Percentiles rank a stretch among this genome's conserved stretches.
These are phyloP conservation scores for Pleurozium schreberi DNA, from an alignment of 225 moss, liverwort and hornwort genomes.

Conservation along the genomic window DNA sequence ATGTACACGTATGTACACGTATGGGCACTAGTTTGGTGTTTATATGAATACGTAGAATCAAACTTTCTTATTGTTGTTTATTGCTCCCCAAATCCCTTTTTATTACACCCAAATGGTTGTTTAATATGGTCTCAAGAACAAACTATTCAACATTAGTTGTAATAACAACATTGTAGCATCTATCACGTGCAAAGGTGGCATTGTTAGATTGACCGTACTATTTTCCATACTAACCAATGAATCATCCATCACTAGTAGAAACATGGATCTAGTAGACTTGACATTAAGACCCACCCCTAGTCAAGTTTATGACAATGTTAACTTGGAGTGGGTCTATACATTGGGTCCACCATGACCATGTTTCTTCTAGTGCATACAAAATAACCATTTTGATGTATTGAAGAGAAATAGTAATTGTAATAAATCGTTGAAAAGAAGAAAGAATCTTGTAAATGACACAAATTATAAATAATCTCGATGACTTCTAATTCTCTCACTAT, in stretches of 20 bases:
- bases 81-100: accelerated
- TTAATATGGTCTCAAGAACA: not conserved
- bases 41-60: accelerated
- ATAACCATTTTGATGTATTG: not conserved
- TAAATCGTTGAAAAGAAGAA: not conserved
- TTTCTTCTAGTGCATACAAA: not conserved
- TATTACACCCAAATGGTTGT: not conserved
- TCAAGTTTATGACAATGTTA: not conserved
- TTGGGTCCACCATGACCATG: accelerated
- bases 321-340: accelerated
- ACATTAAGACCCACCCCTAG: not conserved
- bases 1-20: accelerated
- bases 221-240: not conserved
- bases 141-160: not conserved
- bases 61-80: not conserved
- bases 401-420: accelerated
- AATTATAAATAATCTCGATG: not conserved
- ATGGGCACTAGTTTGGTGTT: not conserved
- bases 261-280: accelerated
- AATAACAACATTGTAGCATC: not conserved
- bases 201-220: not conserved
- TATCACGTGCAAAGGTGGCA: not conserved
- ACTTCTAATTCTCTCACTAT: not conserved
- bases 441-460: accelerated
- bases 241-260: not conserved